Evolutionary conservation across 2,329 filamentous ascomycete species (phyloP), one percentile per base, ranked within the genome.

Genomic region (Fusarium floridanum): DNA sequence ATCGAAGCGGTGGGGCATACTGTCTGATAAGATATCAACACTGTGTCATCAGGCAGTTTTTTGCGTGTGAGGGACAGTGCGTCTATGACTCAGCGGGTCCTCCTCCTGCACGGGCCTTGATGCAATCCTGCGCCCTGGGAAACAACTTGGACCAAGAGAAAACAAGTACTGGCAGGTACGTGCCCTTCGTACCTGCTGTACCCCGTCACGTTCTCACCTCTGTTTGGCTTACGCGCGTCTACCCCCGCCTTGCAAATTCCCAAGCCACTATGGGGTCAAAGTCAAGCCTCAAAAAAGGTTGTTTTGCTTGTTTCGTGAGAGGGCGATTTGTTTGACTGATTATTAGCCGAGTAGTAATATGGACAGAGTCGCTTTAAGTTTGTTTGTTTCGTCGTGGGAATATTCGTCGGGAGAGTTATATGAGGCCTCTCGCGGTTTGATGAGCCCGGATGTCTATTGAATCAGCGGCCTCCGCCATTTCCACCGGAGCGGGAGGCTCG

Each of bases 101-200:
- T 41, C 16, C 5, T 69, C 53, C 37, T 68, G 39, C 72, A 66
- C 50, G 39, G 57, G n/a, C 64, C 64, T 24, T 16, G 24, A 29
- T 64, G 34, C 62, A 64, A 43, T 57, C 48, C 62, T 64, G 62
- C 22, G 43, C 50, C 39, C 61, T 53, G 17, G 65, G 72, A 73
- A 75, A 72, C 67, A 66, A 68, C 20, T 27, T 50, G 24, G 22
- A 36, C 50, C 50, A 64, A 41, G 61, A 55, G 72, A 64, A 75
- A 73, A 73, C 72, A 75, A 73, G 72, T 75, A 75, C 72, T 70
- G 64, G 20, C 56, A 61, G 76, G 72, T 77, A 77, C 76, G 72
- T 77, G 64, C 70, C 61, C 63, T n/a, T 43, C 16, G 55, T 48
- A 64, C 64, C 65, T 63, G 50, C 61, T 64, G 64, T 72, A 67